These are phyloP conservation scores for Sextonia rubra DNA, from an alignment of 164 flowering plant species.

Conservation along the genomic window DNA sequence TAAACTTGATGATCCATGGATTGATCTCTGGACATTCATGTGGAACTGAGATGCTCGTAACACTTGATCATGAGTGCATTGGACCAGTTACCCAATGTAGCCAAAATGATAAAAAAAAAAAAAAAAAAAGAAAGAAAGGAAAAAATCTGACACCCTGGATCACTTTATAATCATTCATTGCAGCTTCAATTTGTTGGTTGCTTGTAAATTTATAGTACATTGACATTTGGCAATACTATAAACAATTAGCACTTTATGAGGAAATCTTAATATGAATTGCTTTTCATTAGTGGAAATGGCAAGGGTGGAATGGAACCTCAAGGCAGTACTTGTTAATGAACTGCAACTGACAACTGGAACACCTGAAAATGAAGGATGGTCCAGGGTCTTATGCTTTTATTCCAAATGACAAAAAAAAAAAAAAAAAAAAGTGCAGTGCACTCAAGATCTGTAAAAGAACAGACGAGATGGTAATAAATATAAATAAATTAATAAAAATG, in stretches of 20 bases:
- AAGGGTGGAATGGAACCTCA: background rate
- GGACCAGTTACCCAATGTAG: too few species aligned
- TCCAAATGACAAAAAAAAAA: background rate
- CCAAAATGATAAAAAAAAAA: too few species aligned
- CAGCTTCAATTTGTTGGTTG: too few species aligned
- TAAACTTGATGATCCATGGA: too few species aligned
- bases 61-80: too few species aligned
- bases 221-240: background rate
- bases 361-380: constrained; percentile 76
- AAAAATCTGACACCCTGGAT: too few species aligned
- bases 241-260: background rate
- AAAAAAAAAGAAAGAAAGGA: accelerated
- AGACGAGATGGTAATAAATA: background rate
- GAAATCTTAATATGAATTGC: background rate
- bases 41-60: too few species aligned
- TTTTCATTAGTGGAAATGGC: background rate
- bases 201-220: too few species aligned
- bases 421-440: too few species aligned
- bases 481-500: background rate
- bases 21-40: too few species aligned
- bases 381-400: constrained; percentile 59
- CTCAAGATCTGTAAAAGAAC: background rate
- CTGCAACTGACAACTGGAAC: constrained; percentile 85
- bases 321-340: constrained; percentile 46
- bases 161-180: too few species aligned